phyloP scores from a whole-genome alignment of 768 basidiomycete species.

The Kwoniella dejecticola region DNA sequence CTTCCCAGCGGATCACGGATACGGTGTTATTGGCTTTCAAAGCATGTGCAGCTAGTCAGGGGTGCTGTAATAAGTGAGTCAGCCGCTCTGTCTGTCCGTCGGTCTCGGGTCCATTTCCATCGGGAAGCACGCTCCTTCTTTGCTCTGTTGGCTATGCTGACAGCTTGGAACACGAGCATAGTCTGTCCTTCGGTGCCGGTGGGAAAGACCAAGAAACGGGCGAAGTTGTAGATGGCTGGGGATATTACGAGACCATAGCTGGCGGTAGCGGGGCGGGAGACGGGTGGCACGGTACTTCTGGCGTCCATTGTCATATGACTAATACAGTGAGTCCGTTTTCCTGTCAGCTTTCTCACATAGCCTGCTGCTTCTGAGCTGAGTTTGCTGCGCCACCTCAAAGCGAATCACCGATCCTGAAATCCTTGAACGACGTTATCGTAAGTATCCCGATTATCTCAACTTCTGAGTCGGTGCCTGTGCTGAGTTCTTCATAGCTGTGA shows the following conservation, averaged over 20 bases:
- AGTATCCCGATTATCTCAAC: no score
- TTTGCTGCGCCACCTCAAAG: slow-evolving; percentile 5
- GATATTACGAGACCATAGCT: slow-evolving; percentile 68
- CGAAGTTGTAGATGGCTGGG: slow-evolving; percentile 56
- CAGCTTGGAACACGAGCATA: no score
- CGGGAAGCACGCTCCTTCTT: no score
- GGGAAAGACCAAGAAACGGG: slow-evolving; percentile 64
- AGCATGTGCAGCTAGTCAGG: slow-evolving; percentile 89
- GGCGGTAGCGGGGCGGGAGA: slow-evolving; percentile 45
- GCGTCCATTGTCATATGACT: slow-evolving; percentile 35
- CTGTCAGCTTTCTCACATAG: no score
- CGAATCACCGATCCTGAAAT: slow-evolving; percentile 74
- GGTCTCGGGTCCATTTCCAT: no score
- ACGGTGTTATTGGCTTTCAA: slow-evolving; percentile 90
- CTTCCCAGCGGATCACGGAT: slow-evolving; percentile 79
- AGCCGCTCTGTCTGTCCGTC: no score
- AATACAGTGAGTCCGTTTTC: slow-evolving; percentile 33
- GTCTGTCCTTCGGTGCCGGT: slow-evolving; percentile 83
- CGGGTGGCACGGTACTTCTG: slow-evolving; percentile 41
- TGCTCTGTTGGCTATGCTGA: no score
- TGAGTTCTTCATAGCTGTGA: slow-evolving; percentile 60
- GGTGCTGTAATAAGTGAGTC: slow-evolving; percentile 72
- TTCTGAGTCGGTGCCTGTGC: not conserved
- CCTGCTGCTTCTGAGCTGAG: not conserved
- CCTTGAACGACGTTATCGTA: slow-evolving; percentile 81